Evolutionary conservation across 2,329 filamentous ascomycete species (phyloP), one percentile per base, ranked within the genome.

Genomic region (Aspergillus felis): DNA sequence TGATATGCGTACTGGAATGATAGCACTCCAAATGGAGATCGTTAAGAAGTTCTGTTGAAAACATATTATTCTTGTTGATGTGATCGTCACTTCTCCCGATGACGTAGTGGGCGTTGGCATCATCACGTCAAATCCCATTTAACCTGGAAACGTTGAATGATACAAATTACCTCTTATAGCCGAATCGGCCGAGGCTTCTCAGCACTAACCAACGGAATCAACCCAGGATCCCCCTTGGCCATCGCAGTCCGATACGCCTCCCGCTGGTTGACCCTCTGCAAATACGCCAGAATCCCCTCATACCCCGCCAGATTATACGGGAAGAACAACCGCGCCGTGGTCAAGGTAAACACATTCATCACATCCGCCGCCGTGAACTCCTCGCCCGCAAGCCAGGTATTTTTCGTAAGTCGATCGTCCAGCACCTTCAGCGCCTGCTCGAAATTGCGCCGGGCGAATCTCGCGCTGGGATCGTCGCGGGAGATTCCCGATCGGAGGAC

Each of bases 331-430:
- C 87, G 76, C 78, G 84, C 80, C 1, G 85, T 89, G 0, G 85
- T 87, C 35, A 89, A 72, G 14, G 78, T 76, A 64, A 82, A 87
- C 0, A 86, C 78, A 4, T 74, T 75, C 84, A 89, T 88, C 42
- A 88, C 76, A 70, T 90, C 87, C 1, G 87, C 87, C 1, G 78
- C 84, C 0, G 84, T 88, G 57, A 90, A 84, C 52, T 85, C 77
- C 0, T 79, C 73, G 2, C 87, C 87, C 0, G 83, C 85, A 24
- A 90, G 72, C 77, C 81, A 90, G 7, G 74, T 67, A 38, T 76
- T 80, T 1, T 71, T 59, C 3, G 61, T 63, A 2, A 89, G 67
- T 10, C 82, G 74, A 2, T 78, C 69, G 42, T 89, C 78, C 27
- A 86, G 53, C 24, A 77, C 62, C n/a, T 56, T 47, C 35, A 88